Conservation (phyloP, 495 filamentous ascomycete species). For the Tuber calosporum region DNA sequence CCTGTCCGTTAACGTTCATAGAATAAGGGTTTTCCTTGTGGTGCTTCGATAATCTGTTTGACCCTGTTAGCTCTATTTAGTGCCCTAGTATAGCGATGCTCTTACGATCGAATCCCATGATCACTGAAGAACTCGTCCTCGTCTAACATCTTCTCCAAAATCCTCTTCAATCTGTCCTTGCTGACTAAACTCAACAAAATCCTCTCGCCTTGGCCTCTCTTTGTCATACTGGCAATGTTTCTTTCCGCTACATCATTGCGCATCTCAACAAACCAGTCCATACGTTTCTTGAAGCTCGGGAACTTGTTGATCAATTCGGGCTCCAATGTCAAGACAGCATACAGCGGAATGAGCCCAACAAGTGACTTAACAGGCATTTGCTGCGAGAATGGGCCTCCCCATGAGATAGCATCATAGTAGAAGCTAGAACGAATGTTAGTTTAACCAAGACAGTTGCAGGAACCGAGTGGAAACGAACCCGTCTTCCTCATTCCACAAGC, state of each 20-base stretch:
- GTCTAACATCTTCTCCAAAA: conserved; percentile 83
- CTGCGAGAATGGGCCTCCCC: conserved; percentile 84
- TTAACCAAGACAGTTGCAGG: background rate
- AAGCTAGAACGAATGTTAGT: conserved; percentile 49
- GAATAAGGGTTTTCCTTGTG: conserved; percentile 85
- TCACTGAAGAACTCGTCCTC: conserved; percentile 87
- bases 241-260: conserved; percentile 75
- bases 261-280: conserved; percentile 90
- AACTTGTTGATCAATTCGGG: conserved; percentile 87
- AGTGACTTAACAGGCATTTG: conserved; percentile 86
- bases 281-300: conserved; percentile 82
- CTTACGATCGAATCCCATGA: conserved; percentile 73
- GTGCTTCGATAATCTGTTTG: conserved; percentile 63
- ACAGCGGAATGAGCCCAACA: conserved; percentile 87
- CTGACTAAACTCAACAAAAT: conserved; percentile 80
- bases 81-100: background rate
- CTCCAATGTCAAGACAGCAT: conserved; percentile 83
- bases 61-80: conserved; percentile 9
- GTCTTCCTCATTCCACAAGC: conserved; percentile 90
- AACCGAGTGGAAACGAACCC: conserved; percentile 45
- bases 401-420: conserved; percentile 97
- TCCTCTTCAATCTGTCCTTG: conserved; percentile 76
- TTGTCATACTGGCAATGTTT: conserved; percentile 84
- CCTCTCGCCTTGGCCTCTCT: conserved; percentile 78
- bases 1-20: conserved; percentile 92